Base-by-base conservation (phyloP, 768 basidiomycete species). In the Auricularia heimuer region DNA sequence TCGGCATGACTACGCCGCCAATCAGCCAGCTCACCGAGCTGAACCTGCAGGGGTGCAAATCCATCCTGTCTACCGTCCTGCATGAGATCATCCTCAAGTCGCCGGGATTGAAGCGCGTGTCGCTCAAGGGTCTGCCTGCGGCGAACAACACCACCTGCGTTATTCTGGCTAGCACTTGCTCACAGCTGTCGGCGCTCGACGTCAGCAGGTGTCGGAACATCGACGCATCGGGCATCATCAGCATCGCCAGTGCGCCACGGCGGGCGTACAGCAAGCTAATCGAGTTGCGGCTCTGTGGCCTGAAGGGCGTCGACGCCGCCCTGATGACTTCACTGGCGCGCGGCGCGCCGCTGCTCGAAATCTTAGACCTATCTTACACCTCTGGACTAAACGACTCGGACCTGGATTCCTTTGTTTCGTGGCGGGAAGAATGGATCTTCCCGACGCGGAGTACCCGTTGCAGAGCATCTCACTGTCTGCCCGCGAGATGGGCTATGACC, bases 131-230 rank as follows among this genome's bases (percentile, higher is more conserved):
- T 0, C 78, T 94, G 6, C 67, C 73, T 3, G 83, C 81, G 3
- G 91, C 92, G 14, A 87, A 85, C 21, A 88, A 90, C 71, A 80
- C 83, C 16, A 94, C 90, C 1, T 87, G 89, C 72, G 83, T 85
- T 58, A 78, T 88, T 39, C 77, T 97, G 51, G 82, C 80, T 6
- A 78, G 78, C 34, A 79, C 81, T 65, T 89, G 85, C 71, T 80
- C 82, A 0, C 74, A 76, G 4, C 76, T 96, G 29, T 72, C 77
- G 12, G 78, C 76, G 0, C 77, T 96, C 66, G 86, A 96, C 73
- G 75, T 94, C 69, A 83, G 84, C 65, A 80, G 88, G 68, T 96
- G 92, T 72, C 67, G 72, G 16, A 86, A 86, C 69, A 77, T 96
- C 68, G 83, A 85, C 67, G 56, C 56, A 12, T 33, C 56, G 14